Evolutionary conservation across 78 protist species (phyloP), one percentile per base, ranked within the genome.

Genomic region (Dictyostelium purpureum): DNA sequence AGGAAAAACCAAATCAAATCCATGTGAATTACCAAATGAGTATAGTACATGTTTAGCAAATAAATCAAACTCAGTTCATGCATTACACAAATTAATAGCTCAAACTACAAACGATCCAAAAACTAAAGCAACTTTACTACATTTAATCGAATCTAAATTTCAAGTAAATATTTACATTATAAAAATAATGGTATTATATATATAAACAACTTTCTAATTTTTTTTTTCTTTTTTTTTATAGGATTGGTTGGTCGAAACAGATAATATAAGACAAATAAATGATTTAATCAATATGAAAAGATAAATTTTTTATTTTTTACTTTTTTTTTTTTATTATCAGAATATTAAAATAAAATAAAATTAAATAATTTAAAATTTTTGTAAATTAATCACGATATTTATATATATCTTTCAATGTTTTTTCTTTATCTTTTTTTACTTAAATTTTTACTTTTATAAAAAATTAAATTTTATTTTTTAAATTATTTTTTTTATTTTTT

Each of bases 221-320:
- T 51, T 51, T 18, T 51, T 51, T 18, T 51, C 18, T 18, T 49
- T 16, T 49, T 21, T n/a, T 19, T n/a, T 54, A n/a, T 9, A 63
- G 79, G 83, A 85, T 24, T 85, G 92, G 92, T 43, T 85, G 18
- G 33, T 73, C 12, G 92, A 85, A 61, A 85, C 83, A 11, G 92
- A 85, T 47, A 85, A 85, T 26, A 73, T 85, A 5, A 35, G 92
- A 47, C 92, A 85, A 59, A 85, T 85, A 18, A 85, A 85, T 73
- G 92, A 85, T 74, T 47, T 85, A 43, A 85, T 85, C 14, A 85
- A 85, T 61, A 59, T 85, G 75, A 73, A 85, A 61, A 75, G 81
- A 51, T 51, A 75, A n/a, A 28, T 24, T 49, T 49, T 14, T 49
- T 49, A 49, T 49, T 49, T 49, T 14, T 49, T 49, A 49, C 7